Evolutionary conservation across 129 eudicot genomes (phyloP), one percentile per base, ranked within the genome.

Genomic region (Ambrosia artemisiifolia): DNA sequence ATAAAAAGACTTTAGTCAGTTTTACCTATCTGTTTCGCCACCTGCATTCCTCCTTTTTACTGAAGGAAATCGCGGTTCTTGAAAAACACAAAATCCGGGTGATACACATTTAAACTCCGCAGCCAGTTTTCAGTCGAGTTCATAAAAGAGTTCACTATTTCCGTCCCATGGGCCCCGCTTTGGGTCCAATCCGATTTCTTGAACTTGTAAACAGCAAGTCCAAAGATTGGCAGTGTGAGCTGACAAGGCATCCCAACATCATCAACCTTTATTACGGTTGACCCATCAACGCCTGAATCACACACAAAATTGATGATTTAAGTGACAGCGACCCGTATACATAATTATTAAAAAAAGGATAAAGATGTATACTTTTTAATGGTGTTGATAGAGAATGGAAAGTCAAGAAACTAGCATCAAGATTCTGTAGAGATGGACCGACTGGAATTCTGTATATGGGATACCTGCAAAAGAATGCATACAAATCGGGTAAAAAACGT

Each of bases 371-470:
- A 91, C 97, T 76, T 46, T 61, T 77, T 16, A 79, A 69, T 34
- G 88, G 92, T 36, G 95, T 91, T 40, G 98, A 85, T 40, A 94
- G 80, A 36, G 93, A 90, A 87, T 94, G 99, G 63, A 88, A 94
- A 17, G 97, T 88, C 72, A 94, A 81, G 80, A 94, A 94, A 75
- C 94, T 90, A 46, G 99, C 96, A 75, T 94, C 97, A 47, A 94
- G 81, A 79, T 90, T 88, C 69, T 86, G 90, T 59, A 90, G 88
- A 34, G 97, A 87, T 42, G 91, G 87, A 32, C 99, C 99, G 11
- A 84, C 87, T 2, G 97, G 97, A 77, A 94, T 94, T 73, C 99
- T 79, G 67, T 94, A 94, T 65, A 94, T 94, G 17, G 99, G 99
- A 75, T 94, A 94, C 98, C 96, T 92, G 54, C 69, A 77, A 9